A percentile compares a stretch with the other conserved stretches of the same genome.
Conservation (phyloP, 176 grass and related monocot genomes). For the Phoenix dactylifera region DNA sequence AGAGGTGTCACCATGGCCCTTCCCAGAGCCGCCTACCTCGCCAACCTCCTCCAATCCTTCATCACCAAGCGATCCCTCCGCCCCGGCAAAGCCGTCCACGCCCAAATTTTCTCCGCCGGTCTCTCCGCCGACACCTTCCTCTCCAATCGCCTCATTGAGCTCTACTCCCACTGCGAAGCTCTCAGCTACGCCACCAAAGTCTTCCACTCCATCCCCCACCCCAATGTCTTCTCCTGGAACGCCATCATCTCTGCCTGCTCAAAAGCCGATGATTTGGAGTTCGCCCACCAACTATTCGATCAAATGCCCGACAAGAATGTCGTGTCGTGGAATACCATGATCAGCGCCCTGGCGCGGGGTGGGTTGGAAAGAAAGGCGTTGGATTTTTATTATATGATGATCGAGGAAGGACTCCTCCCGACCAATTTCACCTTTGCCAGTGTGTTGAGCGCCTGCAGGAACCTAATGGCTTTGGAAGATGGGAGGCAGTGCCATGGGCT, state of each 20-base stretch:
- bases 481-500: slow-evolving; percentile 60
- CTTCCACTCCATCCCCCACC: slow-evolving; percentile 43
- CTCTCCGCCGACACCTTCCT: slow-evolving; percentile 71
- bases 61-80: slow-evolving; percentile 18
- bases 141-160: slow-evolving; percentile 81
- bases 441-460: slow-evolving; percentile 60
- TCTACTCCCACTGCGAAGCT: slow-evolving; percentile 56
- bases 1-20: slow-evolving; percentile 3
- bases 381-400: slow-evolving; percentile 43
- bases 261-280: slow-evolving; percentile 38
- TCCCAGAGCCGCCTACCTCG: slow-evolving; percentile 4
- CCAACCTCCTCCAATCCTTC: slow-evolving; percentile 24
- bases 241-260: slow-evolving; percentile 35
- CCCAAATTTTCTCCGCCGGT: slow-evolving; percentile 45
- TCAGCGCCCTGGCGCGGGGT: slow-evolving; percentile 36
- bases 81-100: slow-evolving; percentile 38
- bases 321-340: slow-evolving; percentile 81
- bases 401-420: slow-evolving; percentile 36
- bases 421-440: slow-evolving; percentile 78
- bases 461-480: slow-evolving; percentile 28
- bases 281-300: slow-evolving; percentile 51
- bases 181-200: slow-evolving; percentile 37
- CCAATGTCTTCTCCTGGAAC: slow-evolving; percentile 78
- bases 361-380: slow-evolving; percentile 32
- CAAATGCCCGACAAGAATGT: slow-evolving; percentile 57